Percentiles rank a stretch among this genome's conserved stretches.
phyloP scores from a whole-genome alignment of 768 basidiomycete genomes.

The Lepiota subincarnata region DNA sequence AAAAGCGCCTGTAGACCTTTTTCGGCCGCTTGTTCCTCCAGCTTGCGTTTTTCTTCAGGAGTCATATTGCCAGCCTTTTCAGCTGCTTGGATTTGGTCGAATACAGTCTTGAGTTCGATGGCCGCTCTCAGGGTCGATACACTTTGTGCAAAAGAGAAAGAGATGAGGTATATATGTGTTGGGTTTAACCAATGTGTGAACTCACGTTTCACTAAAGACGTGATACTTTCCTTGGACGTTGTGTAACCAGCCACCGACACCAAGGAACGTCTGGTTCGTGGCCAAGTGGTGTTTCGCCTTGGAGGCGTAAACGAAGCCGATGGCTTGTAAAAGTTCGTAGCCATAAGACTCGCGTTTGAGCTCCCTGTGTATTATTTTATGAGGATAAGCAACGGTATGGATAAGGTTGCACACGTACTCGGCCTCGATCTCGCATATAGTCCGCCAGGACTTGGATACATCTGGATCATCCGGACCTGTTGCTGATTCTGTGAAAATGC shows the following conservation, averaged over 20 bases:
- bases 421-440: constrained; percentile 77
- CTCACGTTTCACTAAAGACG: constrained; percentile 89
- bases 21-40: constrained; percentile 92
- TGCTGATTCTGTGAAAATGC: constrained; percentile 85
- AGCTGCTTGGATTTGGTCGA: constrained; percentile 88
- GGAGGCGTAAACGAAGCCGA: constrained; percentile 80
- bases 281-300: constrained; percentile 85
- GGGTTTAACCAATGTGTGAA: constrained; percentile 16
- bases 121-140: constrained; percentile 84
- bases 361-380: constrained; percentile 46
- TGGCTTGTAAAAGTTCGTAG: constrained; percentile 76
- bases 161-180: background rate
- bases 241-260: constrained; percentile 91
- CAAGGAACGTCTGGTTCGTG: constrained; percentile 65
- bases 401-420: constrained; percentile 52
- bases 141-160: constrained; percentile 41
- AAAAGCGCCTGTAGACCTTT: constrained; percentile 89
- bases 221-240: constrained; percentile 91
- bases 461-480: constrained; percentile 63
- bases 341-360: constrained; percentile 86
- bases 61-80: constrained; percentile 79
- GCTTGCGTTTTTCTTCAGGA: constrained; percentile 72
- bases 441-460: constrained; percentile 67
- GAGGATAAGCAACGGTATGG: constrained; percentile 1
- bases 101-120: constrained; percentile 84